Percentiles rank a stretch among this genome's conserved stretches.
Conservation (phyloP, 2,329 filamentous ascomycete genomes). For the Coniosporium tulheliwenetii region DNA sequence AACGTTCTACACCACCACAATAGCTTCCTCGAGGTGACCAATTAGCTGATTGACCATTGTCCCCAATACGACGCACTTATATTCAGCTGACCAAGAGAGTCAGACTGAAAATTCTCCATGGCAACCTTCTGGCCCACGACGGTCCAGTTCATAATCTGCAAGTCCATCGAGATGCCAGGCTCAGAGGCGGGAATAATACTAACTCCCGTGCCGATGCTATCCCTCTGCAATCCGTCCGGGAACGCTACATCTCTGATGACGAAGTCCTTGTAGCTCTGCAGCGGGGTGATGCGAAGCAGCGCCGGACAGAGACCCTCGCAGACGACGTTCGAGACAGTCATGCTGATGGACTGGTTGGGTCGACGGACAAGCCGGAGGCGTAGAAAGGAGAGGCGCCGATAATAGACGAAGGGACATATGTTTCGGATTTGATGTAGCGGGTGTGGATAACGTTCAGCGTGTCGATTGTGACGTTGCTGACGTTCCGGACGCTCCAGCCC, state of each 20-base stretch:
- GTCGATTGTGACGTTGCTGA: slow-evolving; percentile 12
- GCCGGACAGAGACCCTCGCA: neutral
- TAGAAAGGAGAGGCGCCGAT: slow-evolving; percentile 6
- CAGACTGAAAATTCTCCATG: neutral
- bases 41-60: neutral
- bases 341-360: neutral
- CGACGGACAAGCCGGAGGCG: neutral
- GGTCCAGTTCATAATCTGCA: neutral
- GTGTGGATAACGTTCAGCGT: slow-evolving; percentile 14
- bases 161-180: neutral
- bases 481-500: slow-evolving; percentile 16
- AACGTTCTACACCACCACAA: too few species aligned
- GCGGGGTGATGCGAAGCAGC: neutral
- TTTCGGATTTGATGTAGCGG: slow-evolving; percentile 6
- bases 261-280: slow-evolving; percentile 1
- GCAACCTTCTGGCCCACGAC: neutral
- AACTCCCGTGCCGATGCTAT: neutral
- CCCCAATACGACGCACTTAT: neutral
- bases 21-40: too few species aligned
- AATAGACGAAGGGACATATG: slow-evolving; percentile 8
- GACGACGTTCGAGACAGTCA: neutral
- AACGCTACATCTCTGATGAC: neutral
- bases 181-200: neutral
- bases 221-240: neutral
- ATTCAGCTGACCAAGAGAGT: neutral